Base-by-base conservation (phyloP, 495 filamentous ascomycete species). In the Lentithecium fluviatile region DNA sequence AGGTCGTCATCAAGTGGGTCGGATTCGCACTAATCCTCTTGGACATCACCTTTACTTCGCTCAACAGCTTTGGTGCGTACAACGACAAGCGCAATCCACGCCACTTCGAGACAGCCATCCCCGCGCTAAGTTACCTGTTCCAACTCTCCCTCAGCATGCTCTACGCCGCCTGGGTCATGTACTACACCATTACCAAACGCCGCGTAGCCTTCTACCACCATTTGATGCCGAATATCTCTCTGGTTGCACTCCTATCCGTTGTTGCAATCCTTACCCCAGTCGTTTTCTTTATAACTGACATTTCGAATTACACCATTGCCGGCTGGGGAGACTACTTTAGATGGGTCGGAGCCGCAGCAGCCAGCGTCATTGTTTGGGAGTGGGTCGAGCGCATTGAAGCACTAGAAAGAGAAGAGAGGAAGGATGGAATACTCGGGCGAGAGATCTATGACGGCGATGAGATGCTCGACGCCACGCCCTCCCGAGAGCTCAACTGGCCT, bases 311-410 rank as follows among this genome's bases (percentile, higher is more conserved):
- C 10, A 83, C 88, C 46, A 85, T 96, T 47, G 90, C 89, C 25
- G 91, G 90, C 15, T 98, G 94, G 94, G 95, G 94, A 66, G 94
- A 95, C 62, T 98, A 97, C 68, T 90, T 97, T 51, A 79, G 94
- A 66, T 98, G 95, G 94, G 95, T 97, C 43, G 95, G 94, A 29
- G 94, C 95, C 0, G 91, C 92, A 0, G 91, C 91, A 1, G 95
- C 94, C 7, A 96, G 91, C 75, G 94, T 97, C 19, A 88, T 97
- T 15, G 94, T 98, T 0, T 98, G 94, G 94, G 94, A 98, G 73
- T 98, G 94, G 94, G 94, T 98, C 17, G 94, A 98, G 72, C 82
- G 95, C n/a, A 98, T 98, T 52, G 94, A 98, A 71, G 91, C 91
- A 0, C 75, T 98, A 48, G 94, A 98, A 74, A 83, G 94, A 52